Conservation (phyloP, 179 eudicot species). For the Heliamphora pulchella region DNA sequence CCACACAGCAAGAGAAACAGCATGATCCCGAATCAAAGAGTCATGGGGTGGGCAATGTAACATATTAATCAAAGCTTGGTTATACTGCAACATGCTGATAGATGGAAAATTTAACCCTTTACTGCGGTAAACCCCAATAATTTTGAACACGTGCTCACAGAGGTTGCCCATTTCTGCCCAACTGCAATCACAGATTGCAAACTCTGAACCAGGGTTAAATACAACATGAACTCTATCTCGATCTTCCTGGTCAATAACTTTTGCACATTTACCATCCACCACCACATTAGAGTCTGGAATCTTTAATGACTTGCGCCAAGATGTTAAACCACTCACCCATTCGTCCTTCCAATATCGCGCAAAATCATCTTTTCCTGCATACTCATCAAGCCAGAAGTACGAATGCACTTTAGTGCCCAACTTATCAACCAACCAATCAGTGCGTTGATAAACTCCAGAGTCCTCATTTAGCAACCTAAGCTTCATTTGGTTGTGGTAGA, state of each 20-base stretch:
- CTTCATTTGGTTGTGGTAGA: conserved; percentile 75
- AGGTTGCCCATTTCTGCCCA: conserved; percentile 61
- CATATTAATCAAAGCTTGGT: conserved; percentile 50
- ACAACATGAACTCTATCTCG: conserved; percentile 36
- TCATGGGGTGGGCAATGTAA: conserved; percentile 56
- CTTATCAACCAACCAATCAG: conserved; percentile 86
- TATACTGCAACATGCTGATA: conserved; percentile 52
- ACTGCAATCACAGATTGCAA: conserved; percentile 66
- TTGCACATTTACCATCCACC: conserved; percentile 46
- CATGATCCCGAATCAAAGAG: conserved; percentile 83
- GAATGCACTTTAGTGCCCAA: conserved; percentile 79
- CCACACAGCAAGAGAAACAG: conserved; percentile 69
- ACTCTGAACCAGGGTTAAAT: conserved; percentile 70
- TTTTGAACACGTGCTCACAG: conserved; percentile 78
- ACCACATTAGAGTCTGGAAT: conserved; percentile 65
- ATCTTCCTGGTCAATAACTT: conserved; percentile 49
- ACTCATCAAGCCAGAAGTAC: conserved; percentile 92
- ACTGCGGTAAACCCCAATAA: conserved; percentile 36
- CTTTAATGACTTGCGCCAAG: conserved; percentile 55
- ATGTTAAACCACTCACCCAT: conserved; percentile 60
- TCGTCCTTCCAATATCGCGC: conserved; percentile 75
- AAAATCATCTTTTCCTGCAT: conserved; percentile 70
- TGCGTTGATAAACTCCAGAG: conserved; percentile 47
- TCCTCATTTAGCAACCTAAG: conserved; percentile 63
- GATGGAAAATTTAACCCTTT: conserved; percentile 47